Base-by-base conservation (phyloP, 306 rosid genomes). In the Rosa multiflora region DNA sequence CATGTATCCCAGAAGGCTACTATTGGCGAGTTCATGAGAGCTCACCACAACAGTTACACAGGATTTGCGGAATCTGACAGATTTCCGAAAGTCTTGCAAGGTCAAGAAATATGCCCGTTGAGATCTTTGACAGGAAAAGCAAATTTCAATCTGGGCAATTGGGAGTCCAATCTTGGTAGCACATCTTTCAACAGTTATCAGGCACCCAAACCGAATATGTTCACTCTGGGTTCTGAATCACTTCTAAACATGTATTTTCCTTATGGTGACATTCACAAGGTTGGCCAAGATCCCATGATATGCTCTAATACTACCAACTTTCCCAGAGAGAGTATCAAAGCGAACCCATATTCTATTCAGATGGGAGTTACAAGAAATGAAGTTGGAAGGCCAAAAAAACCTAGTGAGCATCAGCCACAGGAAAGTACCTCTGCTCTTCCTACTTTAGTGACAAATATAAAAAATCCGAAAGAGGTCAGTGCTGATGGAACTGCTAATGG, bases 1-100 rank as follows among this genome's bases (percentile, higher is more conserved):
- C 83, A 83, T 46, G 88, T 85, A 76, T 70, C 79, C 70, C 87
- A 88, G 81, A 88, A 87, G 71, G 83, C 79, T 70, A 74, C 80
- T 78, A 84, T 89, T 88, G 81, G 82, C 66, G 97, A 94, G 83
- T 73, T 86, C 82, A 78, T 83, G 86, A 92, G 87, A 89, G 87
- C 89, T 83, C 94, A 82, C 80, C 80, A 83, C 71, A 79, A 87
- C 85, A 80, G 88, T 80, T 88, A 79, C 77, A 83, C 97, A 74
- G 91, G 95, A 89, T 87, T 91, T 79, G 83, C 74, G 74, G 99
- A 94, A 83, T 79, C 93, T 59, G 88, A 85, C 26, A 84, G 90
- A 86, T 87, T 89, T 84, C 93, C 90, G 12, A 92, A 84, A 96
- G 97, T 94, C 97, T 94, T 91, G 97, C 99, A 94, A 91, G 97